Evolutionary conservation across 345 rosid genomes (phyloP), one percentile per base, ranked within the genome.

Genomic region (Trapa bicornis): DNA sequence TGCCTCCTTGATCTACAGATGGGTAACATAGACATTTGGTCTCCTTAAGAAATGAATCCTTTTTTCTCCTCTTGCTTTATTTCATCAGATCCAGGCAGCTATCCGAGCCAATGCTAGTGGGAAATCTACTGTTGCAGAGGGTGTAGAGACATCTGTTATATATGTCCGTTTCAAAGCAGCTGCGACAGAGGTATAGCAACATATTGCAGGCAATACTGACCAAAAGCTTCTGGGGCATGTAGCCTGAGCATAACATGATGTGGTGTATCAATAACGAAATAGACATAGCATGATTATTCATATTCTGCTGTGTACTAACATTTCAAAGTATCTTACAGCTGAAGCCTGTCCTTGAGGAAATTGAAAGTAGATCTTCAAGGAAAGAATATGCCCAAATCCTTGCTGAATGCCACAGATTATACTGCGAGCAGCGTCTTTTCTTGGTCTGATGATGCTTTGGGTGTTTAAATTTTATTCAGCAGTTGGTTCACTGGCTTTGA

Each of bases 161-260:
- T 94, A 90, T 75, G 92, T 94, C 68, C 88, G 97, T 75, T 94
- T 94, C 79, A 86, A 91, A 88, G 99, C 97, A 75, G 96, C 99
- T 65, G 94, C 99, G 38, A 88, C 76, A 70, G 97, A 91, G 96
- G 99, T 90, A 74, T 64, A 22, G 12, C 61, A 66, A 67, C 65
- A 48, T 16, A 54, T 54, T 5, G 22, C 60, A 16, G 5, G 58
- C 58, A 66, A 64, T 16, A 37, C 8, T 37, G 6, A 41, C 29
- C 32, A 41, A 41, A 16, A 41, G 43, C 17, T 5, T 12, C 1
- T 1, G 22, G 17, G 45, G 29, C 43, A 37, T 62, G 29, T 47
- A 66, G 10, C 42, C 60, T 48, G 68, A 66, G n/a, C 5, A 11
- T 41, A 48, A 10, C 37, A 66, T 14, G 36, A 66, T 0, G 35